Base-by-base conservation (phyloP, 768 basidiomycete species). In the Pulveroboletus sp. region DNA sequence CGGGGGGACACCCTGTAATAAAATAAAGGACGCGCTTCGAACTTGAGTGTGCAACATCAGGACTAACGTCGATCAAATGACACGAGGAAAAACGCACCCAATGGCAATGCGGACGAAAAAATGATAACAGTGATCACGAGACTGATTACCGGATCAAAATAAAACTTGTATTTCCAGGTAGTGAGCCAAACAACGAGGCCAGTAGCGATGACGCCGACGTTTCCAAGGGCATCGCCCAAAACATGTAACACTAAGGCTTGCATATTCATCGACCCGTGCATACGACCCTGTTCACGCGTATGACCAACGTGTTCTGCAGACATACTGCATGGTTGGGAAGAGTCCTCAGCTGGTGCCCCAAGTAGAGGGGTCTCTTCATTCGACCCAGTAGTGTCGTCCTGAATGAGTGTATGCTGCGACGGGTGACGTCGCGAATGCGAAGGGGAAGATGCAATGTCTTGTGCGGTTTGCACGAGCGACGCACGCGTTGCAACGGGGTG, bases 101-200 rank as follows among this genome's bases (percentile, higher is more conserved):
- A 77, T 5, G 97, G 97, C 36, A 98, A 65, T 8, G 97, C 92
- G 50, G 90, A 94, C 3, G 90, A 93, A 74, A 98, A 95, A 55
- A 99, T 99, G 66, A 99, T 98, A 43, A 83, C 75, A 1, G 97
- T 94, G 69, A 99, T 98, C 46, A 97, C 76, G 57, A 99, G 76
- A 66, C 89, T 92, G 69, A 99, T 93, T 34, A 87, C 65, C 1
- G 97, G 97, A 66, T 99, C 97, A 56, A 84, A 93, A 72, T 94
- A 97, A 61, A 83, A 89, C 64, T 88, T 92, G 78, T 80, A 94
- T 57, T 72, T 69, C 84, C 90, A 94, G 21, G 81, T 72, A 1
- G 87, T 85, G 49, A 89, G 78, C 94, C 92, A 94, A 62, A 99
- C 97, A 63, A 98, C 74, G 11, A 98, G 80, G 48, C 97, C 97